Base-by-base conservation (phyloP, 352 stramenopile species). In the Pythium volutum region DNA sequence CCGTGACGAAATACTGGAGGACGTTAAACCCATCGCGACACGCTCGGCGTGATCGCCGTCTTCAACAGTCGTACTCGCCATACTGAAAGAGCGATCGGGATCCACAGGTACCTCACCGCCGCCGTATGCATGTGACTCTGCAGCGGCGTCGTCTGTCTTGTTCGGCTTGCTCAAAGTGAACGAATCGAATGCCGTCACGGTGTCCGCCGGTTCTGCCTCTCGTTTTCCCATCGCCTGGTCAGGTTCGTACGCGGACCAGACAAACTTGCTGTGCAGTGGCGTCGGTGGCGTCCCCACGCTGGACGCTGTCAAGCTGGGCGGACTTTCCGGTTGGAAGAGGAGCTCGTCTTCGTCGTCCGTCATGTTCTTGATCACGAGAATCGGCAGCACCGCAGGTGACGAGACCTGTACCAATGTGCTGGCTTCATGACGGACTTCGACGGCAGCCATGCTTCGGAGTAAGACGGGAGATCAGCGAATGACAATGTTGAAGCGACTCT, bases 261-360 rank as follows among this genome's bases (percentile, higher is more conserved):
- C 53, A 39, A 68, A 68, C 39, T 63, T 63, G 16, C 31, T 39
- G 20, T 55, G 38, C n/a, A 59, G 47, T 12, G 61, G 61, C 11
- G 54, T 63, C 10, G 61, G 61, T 26, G 61, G 61, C 23, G 61
- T 68, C 3, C 38, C 47, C 5, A 58, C 29, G 9, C 54, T 62
- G 27, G 59, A 63, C 10, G 46, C 22, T 54, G 23, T 54, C 1
- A 33, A 54, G n/a, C 34, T 59, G 15, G 20, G 45, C 7, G 57
- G 57, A 25, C 56, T 70, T 4, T 63, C 48, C 8, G 64, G 43
- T 18, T 66, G 49, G 23, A 70, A 70, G 12, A 70, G 46, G 0
- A 60, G 22, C 25, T 70, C 64, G 11, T 69, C 62, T 27, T 63
- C 45, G 22, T 66, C 52, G 31, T 51, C 42, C 4, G 7, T 4